Percentiles rank a stretch among this genome's conserved stretches.
These are phyloP conservation scores for Mycena filopes DNA, from an alignment of 768 basidiomycete species.

Conservation along the genomic window DNA sequence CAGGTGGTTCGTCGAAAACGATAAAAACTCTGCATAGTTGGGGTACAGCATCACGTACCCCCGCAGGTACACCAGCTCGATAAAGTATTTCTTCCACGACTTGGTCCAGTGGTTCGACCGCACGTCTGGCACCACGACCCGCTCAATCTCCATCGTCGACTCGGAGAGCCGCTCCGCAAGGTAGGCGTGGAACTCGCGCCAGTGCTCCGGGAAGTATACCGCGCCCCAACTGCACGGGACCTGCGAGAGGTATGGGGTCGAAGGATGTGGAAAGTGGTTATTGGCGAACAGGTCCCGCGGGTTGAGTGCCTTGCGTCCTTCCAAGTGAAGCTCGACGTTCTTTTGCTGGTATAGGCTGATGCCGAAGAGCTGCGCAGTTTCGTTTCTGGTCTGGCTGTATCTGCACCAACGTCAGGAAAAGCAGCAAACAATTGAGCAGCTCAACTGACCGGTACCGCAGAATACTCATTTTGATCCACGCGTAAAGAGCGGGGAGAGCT, in stretches of 20 bases:
- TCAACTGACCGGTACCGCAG: slow-evolving; percentile 72
- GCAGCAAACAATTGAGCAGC: neutral
- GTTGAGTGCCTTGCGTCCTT: slow-evolving; percentile 75
- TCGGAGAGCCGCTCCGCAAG: slow-evolving; percentile 78
- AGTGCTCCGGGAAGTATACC: slow-evolving; percentile 88
- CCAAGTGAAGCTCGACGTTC: slow-evolving; percentile 75
- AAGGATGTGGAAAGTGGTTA: slow-evolving; percentile 50
- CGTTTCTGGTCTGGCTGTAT: slow-evolving; percentile 58
- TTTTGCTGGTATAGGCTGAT: slow-evolving; percentile 91
- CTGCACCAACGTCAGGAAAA: slow-evolving; percentile 45
- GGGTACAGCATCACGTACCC: slow-evolving; percentile 93
- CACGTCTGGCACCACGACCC: slow-evolving; percentile 72
- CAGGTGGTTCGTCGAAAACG: slow-evolving; percentile 91
- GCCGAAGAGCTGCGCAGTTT: slow-evolving; percentile 70
- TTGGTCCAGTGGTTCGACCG: slow-evolving; percentile 84
- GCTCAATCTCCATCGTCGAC: slow-evolving; percentile 48
- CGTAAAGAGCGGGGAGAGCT: slow-evolving; percentile 86
- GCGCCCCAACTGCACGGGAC: slow-evolving; percentile 95
- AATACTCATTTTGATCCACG: slow-evolving; percentile 85
- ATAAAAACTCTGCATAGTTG: slow-evolving; percentile 76
- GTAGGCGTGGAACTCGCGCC: slow-evolving; percentile 88
- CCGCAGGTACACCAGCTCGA: slow-evolving; percentile 83
- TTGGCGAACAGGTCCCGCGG: slow-evolving; percentile 67
- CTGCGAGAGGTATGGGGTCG: slow-evolving; percentile 84
- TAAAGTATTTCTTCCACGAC: slow-evolving; percentile 93